Percentiles rank a stretch among this genome's conserved stretches.
Evolutionary conservation across 164 flowering plant species (phyloP).

Genomic region (Saururus chinensis): DNA sequence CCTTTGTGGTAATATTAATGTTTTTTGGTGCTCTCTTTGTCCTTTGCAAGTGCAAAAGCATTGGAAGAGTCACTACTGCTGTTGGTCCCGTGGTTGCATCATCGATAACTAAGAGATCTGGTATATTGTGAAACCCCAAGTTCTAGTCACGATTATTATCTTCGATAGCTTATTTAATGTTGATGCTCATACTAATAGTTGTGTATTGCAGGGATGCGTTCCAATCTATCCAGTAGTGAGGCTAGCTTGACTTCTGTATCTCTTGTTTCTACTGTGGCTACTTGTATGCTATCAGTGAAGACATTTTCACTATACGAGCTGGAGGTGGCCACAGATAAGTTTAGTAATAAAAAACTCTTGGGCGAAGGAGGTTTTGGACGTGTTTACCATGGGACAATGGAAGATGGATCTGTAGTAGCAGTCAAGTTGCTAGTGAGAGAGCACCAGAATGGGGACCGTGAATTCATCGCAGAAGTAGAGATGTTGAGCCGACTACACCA

Average conservation of each 20-base stretch:
- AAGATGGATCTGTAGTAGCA: slow-evolving; percentile 70
- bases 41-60: slow-evolving; percentile 55
- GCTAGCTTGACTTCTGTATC: slow-evolving; percentile 68
- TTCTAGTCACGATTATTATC: neutral
- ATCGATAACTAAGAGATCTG: slow-evolving; percentile 64
- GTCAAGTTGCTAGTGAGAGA: slow-evolving; percentile 76
- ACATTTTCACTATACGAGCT: slow-evolving; percentile 70
- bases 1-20: slow-evolving; percentile 57
- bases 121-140: slow-evolving; percentile 27
- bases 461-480: slow-evolving; percentile 91
- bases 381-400: slow-evolving; percentile 67
- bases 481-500: slow-evolving; percentile 96
- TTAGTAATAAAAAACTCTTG: slow-evolving; percentile 54
- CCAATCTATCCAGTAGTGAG: slow-evolving; percentile 53
- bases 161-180: neutral
- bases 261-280: slow-evolving; percentile 62
- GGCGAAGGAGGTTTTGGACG: slow-evolving; percentile 99
- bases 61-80: slow-evolving; percentile 52
- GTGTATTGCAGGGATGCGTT: slow-evolving; percentile 48
- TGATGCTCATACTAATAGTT: neutral
- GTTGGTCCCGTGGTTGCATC: slow-evolving; percentile 65
- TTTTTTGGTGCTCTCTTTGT: slow-evolving; percentile 42
- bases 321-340: slow-evolving; percentile 78
- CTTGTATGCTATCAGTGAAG: slow-evolving; percentile 66
- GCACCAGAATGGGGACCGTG: slow-evolving; percentile 72